These are phyloP conservation scores for Dryadomyces quercivorus DNA, from an alignment of 2,329 filamentous ascomycete species.

Conservation along the genomic window DNA sequence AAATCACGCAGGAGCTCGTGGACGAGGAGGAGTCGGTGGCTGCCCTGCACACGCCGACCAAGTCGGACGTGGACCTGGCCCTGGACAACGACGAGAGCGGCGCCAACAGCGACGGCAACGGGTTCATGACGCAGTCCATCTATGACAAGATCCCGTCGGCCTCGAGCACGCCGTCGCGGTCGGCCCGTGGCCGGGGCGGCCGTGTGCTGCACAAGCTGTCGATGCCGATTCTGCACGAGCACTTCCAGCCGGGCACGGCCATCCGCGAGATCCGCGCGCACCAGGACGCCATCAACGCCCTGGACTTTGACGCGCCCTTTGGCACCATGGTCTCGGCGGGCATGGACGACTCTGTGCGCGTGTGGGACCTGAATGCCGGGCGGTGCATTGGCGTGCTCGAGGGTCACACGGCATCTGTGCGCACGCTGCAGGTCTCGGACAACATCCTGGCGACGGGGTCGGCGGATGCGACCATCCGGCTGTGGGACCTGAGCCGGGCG, in stretches of 20 bases:
- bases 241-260: slow-evolving; percentile 77
- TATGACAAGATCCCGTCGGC: slow-evolving; percentile 75
- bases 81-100: slow-evolving; percentile 32
- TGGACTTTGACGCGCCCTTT: slow-evolving; percentile 97
- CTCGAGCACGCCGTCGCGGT: slow-evolving; percentile 34
- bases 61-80: slow-evolving; percentile 40
- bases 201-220: slow-evolving; percentile 61
- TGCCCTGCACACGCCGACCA: slow-evolving; percentile 34
- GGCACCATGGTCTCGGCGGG: slow-evolving; percentile 88
- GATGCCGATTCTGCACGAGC: slow-evolving; percentile 91
- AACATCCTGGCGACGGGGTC: slow-evolving; percentile 92
- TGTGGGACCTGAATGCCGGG: slow-evolving; percentile 93
- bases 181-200: slow-evolving; percentile 26
- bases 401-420: slow-evolving; percentile 88
- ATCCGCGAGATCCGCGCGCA: slow-evolving; percentile 87
- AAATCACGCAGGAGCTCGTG: slow-evolving; percentile 46
- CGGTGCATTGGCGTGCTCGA: slow-evolving; percentile 85
- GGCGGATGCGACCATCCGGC: slow-evolving; percentile 82
- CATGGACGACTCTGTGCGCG: slow-evolving; percentile 83
- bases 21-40: slow-evolving; percentile 46
- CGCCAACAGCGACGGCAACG: slow-evolving; percentile 13
- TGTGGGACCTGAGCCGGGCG: slow-evolving; percentile 90
- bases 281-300: slow-evolving; percentile 71
- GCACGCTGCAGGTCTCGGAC: slow-evolving; percentile 85
- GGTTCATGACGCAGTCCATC: slow-evolving; percentile 96